Percentiles rank a stretch among this genome's conserved stretches.
phyloP scores from a whole-genome alignment of 495 filamentous ascomycete species.

The Bryoglossum gracile region DNA sequence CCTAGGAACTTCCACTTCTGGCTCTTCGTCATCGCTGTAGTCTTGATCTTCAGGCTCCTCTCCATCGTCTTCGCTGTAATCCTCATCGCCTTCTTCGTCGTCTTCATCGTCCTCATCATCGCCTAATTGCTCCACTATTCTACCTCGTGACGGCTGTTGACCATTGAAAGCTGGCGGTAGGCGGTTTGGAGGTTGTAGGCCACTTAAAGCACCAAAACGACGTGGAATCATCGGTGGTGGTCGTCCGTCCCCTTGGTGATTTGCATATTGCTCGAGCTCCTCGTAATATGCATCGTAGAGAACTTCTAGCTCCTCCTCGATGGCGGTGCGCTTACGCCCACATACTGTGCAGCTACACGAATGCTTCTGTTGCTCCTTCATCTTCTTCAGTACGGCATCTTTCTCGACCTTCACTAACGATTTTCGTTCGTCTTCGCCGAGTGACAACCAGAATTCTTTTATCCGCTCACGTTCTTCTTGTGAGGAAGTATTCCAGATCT shows the following conservation, averaged over 20 bases:
- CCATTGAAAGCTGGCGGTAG: slow-evolving; percentile 39
- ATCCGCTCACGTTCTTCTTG: slow-evolving; percentile 93
- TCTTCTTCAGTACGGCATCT: slow-evolving; percentile 94
- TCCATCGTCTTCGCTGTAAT: slow-evolving; percentile 41
- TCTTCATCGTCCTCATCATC: slow-evolving; percentile 57
- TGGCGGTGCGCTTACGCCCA: slow-evolving; percentile 91
- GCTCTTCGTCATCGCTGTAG: slow-evolving; percentile 48
- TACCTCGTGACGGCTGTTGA: slow-evolving; percentile 44
- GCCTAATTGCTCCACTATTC: slow-evolving; percentile 50
- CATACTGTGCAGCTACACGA: slow-evolving; percentile 98
- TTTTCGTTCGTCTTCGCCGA: slow-evolving; percentile 89
- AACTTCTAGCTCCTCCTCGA: slow-evolving; percentile 98
- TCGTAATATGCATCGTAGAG: slow-evolving; percentile 99
- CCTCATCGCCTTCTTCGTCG: slow-evolving; percentile 34
- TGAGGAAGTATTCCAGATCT: slow-evolving; percentile 95
- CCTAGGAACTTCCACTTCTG: slow-evolving; percentile 56
- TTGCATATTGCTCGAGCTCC: slow-evolving; percentile 94
- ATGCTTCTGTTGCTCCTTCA: slow-evolving; percentile 99
- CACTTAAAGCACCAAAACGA: slow-evolving; percentile 47
- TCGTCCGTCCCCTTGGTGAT: slow-evolving; percentile 65
- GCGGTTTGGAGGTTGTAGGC: slow-evolving; percentile 41
- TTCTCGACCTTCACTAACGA: slow-evolving; percentile 97
- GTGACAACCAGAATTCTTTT: slow-evolving; percentile 95
- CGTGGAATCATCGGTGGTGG: slow-evolving; percentile 58
- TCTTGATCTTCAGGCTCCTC: no score